Base-by-base conservation (phyloP, 306 rosid genomes). In the Echinosophora koreensis region DNA sequence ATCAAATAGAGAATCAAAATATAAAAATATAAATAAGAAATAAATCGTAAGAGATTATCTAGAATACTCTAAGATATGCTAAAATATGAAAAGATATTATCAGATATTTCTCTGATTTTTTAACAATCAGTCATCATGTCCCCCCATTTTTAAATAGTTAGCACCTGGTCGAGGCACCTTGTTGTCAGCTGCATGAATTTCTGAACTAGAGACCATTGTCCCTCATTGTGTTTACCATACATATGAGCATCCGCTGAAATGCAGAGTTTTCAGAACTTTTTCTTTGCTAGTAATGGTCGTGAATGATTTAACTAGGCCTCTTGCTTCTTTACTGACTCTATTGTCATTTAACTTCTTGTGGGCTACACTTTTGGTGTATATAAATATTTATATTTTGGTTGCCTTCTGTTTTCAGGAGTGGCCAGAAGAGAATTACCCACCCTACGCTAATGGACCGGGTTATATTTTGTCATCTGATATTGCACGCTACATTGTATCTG, bases 391-490 rank as follows among this genome's bases (percentile, higher is more conserved):
- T 11, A 44, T 68, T 66, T 58, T 37, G 5, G 32, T 47, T 71
- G 39, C 17, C 16, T 67, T 59, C 8, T 76, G 85, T 42, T 87
- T 80, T 78, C 90, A 93, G 98, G 98, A 93, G 84, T 93, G 98
- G 98, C 91, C 90, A 42, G 93, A 89, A 88, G 95, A 84, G 85
- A 88, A 74, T 42, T 93, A 93, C 42, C 98, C 98, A 39, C 97
- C 98, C 35, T 93, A 93, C 76, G 98, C 98, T 71, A 93, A 93
- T 75, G 98, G 98, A 38, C 98, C 98, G 10, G 98, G 97, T 27
- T 93, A 93, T 81, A 88, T 91, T 73, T 80, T 93, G 71, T 88
- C 98, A 42, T 81, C 85, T 44, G 97, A 91, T 81, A 86, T 93
- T 34, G 93, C 97, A 38, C 38, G 37, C 32, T 82, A 85, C 68